These are phyloP conservation scores for Leccinum boreale DNA, from an alignment of 768 basidiomycete species.

Conservation along the genomic window DNA sequence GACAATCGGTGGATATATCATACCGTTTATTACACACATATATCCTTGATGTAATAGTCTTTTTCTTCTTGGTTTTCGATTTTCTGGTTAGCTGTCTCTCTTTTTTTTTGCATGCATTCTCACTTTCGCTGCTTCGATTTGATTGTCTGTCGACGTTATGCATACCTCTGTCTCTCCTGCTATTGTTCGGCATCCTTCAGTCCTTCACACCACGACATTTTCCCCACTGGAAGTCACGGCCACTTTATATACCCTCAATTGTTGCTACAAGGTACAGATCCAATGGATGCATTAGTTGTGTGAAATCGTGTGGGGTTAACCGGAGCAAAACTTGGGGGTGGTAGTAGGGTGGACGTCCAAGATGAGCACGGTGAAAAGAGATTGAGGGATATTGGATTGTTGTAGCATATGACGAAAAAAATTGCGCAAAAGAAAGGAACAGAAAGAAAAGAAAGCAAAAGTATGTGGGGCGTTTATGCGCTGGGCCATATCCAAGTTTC, in stretches of 20 bases:
- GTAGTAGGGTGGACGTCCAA: background rate
- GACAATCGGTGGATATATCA: background rate
- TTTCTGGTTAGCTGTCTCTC: background rate
- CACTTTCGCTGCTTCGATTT: background rate
- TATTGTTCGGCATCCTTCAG: slow-evolving; percentile 8
- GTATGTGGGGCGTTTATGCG: slow-evolving; percentile 3
- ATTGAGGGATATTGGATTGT: slow-evolving; percentile 17
- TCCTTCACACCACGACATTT: slow-evolving; percentile 3
- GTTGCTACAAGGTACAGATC: slow-evolving; percentile 39
- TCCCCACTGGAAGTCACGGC: slow-evolving; percentile 21
- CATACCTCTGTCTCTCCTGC: slow-evolving; percentile 9
- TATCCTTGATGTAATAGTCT: slow-evolving; percentile 22
- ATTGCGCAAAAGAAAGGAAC: background rate
- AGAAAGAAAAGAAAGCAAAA: background rate
- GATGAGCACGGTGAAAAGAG: background rate
- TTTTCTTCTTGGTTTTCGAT: slow-evolving; percentile 3
- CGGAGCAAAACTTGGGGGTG: slow-evolving; percentile 4
- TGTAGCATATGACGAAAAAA: slow-evolving; percentile 2
- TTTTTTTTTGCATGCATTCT: background rate
- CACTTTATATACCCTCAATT: slow-evolving; percentile 37
- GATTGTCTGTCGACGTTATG: background rate
- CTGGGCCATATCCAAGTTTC: slow-evolving; percentile 74
- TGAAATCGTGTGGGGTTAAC: slow-evolving; percentile 19
- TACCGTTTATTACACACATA: slow-evolving; percentile 7
- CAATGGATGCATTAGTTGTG: slow-evolving; percentile 35